Evolutionary conservation across 495 filamentous ascomycete species (phyloP), one percentile per base, ranked within the genome.

Genomic region (Annulohypoxylon moriforme): DNA sequence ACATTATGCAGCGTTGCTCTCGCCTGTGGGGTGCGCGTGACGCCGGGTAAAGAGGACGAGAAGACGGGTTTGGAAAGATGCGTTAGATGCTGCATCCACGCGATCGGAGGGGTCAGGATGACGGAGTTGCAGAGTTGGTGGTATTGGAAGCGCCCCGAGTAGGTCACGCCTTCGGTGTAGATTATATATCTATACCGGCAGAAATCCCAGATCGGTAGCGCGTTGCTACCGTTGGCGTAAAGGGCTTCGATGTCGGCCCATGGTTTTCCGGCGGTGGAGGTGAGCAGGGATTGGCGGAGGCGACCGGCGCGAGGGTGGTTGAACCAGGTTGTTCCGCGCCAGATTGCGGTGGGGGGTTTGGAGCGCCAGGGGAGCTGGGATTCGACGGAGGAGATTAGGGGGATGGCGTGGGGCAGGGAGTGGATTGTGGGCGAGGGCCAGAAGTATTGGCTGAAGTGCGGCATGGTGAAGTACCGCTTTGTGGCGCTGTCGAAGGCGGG

Each of bases 381-480:
- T 40, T 87, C 85, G 38, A 85, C 62, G 0, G n/a, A 4, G 0
- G 79, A 44, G 46, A 90, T 86, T 24, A 86, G 85, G 2, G 50
- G 20, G 0, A 78, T 73, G 2, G 89, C 86, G 65, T 87, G 86
- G 13, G 81, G 72, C 59, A 90, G 87, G 7, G 87, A 85, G 4
- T 87, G 86, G 44, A 92, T 83, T 62, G 86, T 82, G 31, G 87
- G 82, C 46, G 90, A 84, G 0, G 89, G 84, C 90, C 90, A 93
- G 1, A 88, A 82, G 90, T 90, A 94, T 82, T 90, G 92, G 67
- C 88, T 86, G 76, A 94, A 94, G 80, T 94, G 91, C 0, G 93
- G 92, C 81, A 94, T 91, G 3, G 92, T 74, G 88, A 92, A 94
- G 56, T 84, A 78, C 11, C 80, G 81, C 5, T 61, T 53, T 3